phyloP scores from a whole-genome alignment of 768 basidiomycete species.

The Amanita rimosa region DNA sequence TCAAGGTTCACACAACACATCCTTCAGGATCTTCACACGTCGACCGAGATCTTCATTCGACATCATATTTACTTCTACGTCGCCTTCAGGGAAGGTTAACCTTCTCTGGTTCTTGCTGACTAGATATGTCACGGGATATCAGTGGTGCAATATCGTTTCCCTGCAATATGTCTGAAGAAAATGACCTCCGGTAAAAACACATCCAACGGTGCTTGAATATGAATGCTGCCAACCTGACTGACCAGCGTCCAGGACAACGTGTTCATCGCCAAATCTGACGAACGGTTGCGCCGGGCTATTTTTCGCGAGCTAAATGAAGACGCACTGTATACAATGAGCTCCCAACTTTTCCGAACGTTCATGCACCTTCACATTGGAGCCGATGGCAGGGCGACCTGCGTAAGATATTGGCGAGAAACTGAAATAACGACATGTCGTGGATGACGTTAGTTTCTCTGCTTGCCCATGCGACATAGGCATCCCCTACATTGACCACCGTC shows the following conservation, averaged over 20 bases:
- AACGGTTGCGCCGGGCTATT: too few relatives aligned
- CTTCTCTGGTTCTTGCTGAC: not conserved
- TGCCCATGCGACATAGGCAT: too few relatives aligned
- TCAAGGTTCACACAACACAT: not conserved
- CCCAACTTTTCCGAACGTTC: slow-evolving; percentile 16
- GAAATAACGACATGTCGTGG: not conserved
- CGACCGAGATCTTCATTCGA: not conserved
- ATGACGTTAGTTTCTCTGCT: too few relatives aligned
- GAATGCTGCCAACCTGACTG: slow-evolving; percentile 10
- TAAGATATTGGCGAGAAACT: slow-evolving; percentile 7
- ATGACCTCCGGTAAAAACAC: not conserved
- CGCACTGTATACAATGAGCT: slow-evolving; percentile 15
- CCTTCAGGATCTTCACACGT: not conserved
- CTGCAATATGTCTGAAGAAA: slow-evolving; percentile 10
- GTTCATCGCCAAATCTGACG: not conserved
- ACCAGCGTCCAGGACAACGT: not conserved
- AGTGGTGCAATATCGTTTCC: slow-evolving; percentile 11
- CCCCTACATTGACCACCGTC: too few relatives aligned
- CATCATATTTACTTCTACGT: not conserved
- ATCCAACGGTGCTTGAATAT: slow-evolving; percentile 17
- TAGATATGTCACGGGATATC: not conserved
- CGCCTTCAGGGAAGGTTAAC: not conserved
- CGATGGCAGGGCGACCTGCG: slow-evolving; percentile 6
- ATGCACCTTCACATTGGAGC: slow-evolving; percentile 10
- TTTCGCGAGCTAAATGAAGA: not conserved